Evolutionary conservation across 73 alveolate genomes (phyloP), one percentile per base, ranked within the genome.

Genomic region (Durusdinium trenchii): DNA sequence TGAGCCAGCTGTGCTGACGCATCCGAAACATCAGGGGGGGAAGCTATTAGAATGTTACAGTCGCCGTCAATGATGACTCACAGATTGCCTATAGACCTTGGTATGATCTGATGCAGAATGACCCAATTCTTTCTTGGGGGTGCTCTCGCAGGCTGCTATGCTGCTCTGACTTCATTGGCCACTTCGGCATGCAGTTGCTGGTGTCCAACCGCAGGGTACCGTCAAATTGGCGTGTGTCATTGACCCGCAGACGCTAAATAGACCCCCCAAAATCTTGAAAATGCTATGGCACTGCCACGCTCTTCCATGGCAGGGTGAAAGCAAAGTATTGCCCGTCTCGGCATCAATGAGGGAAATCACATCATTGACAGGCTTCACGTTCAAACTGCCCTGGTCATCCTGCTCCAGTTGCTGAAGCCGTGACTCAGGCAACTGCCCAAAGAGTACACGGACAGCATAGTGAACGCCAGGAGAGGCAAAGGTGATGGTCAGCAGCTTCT

Each of bases 231-330:
- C 38, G n/a, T 40, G 42, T 50, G 54, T 75, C 85, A 75, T 75
- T 30, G 85, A 75, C 38, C 85, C 85, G 51, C 85, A 75, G 54
- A 14, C 51, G 30, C 54, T 40, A 38, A 75, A 75, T 14, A 75
- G 36, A 30, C 85, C 85, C 85, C 85, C 36, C 9, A 75, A 3
- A 36, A 75, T 42, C 3, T 52, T 50, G 42, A 75, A 75, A n/a
- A 75, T 75, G 54, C 85, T 75, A 36, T 75, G 85, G 51, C 85
- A 75, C 51, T 75, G 40, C 85, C 85, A 75, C 10, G 85, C 54
- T 3, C 42, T 50, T n/a, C 85, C 85, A 50, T 75, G 54, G 54
- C 85, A 75, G 51, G 85, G 85, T 40, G 85, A 50, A 14, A 75
- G 12, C 51, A 75, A 40, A 38, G 85, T 16, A 40, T 42, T 75